Base-by-base conservation (phyloP, 2,329 filamentous ascomycete genomes). In the Arthrinium phaeospermum region DNA sequence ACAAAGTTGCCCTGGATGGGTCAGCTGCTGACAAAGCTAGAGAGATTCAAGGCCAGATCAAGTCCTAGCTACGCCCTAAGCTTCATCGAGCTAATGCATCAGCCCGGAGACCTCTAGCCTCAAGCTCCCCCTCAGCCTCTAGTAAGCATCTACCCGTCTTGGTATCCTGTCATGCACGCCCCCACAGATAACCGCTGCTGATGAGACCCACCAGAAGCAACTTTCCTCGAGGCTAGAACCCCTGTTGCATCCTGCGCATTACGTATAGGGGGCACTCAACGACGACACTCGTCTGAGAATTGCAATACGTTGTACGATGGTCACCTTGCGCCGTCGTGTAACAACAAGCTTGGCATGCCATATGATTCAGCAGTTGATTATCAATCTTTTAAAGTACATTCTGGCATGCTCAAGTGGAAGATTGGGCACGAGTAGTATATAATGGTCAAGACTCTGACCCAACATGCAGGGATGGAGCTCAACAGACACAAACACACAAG, bases 141-240 rank as follows among this genome's bases (percentile, higher is more conserved):
- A 51, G 49, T 51, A 27, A 27, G 49, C 51, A 30, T 30, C 51
- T 24, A 30, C 27, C 51, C 51, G 51, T 7, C 61, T 41, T 14
- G n/a, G 1, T 12, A 22, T 12, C 45, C 44, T 46, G 0, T 24
- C 12, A n/a, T 47, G 46, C 46, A 47, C 10, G 24, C 27, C 24
- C 41, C 57, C 57, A 64, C n/a, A 41, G 8, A n/a, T 64, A 64
- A 22, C 57, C 57, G 57, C 5, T 64, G 10, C 8, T 6, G 3
- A n/a, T 6, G 3, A n/a, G 19, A 8, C 64, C 76, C 76, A 75
- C 74, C 46, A 30, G 19, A 69, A 37, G 76, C 74, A 77, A 76
- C 75, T 76, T 74, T 75, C 34, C 51, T 72, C 73, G 73, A 72
- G 68, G 2, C 68, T 69, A 69, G 41, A 30, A 30, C 41, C 41